Evolutionary conservation across 2,329 filamentous ascomycete genomes (phyloP).

Genomic region (Phialophora verrucosa): DNA sequence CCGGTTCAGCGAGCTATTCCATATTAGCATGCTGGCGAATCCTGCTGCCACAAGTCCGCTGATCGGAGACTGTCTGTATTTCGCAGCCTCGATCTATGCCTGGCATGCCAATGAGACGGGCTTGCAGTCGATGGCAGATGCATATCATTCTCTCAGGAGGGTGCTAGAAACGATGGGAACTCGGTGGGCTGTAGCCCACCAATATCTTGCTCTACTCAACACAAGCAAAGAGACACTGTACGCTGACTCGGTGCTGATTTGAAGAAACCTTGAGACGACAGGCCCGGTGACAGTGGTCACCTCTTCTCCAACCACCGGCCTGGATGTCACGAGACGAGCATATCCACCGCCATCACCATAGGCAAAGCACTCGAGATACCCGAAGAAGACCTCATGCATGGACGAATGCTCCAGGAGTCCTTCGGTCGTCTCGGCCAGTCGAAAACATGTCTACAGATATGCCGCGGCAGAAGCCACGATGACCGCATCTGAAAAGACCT

Average conservation of each 20-base stretch:
- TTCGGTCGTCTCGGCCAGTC: constrained; percentile 61
- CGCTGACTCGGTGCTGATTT: constrained; percentile 23
- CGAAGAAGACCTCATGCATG: constrained; percentile 61
- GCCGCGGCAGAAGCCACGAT: constrained; percentile 55
- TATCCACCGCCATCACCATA: constrained; percentile 56
- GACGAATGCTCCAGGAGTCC: constrained; percentile 55
- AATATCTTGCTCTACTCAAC: constrained; percentile 40
- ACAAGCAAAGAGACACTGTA: constrained; percentile 30
- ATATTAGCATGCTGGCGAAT: constrained; percentile 28
- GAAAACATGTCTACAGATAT: constrained; percentile 60
- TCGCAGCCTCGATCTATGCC: constrained; percentile 44
- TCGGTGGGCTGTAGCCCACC: constrained; percentile 38
- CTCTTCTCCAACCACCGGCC: constrained; percentile 44
- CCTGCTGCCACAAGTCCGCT: constrained; percentile 37
- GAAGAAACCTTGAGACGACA: neutral
- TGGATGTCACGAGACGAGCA: constrained; percentile 56
- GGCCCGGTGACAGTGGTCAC: neutral
- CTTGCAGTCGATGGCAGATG: constrained; percentile 33
- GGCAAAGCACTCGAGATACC: constrained; percentile 60
- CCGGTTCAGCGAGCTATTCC: constrained; percentile 31
- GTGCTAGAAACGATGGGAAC: constrained; percentile 33
- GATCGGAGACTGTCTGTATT: constrained; percentile 45
- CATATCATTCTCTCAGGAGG: constrained; percentile 31
- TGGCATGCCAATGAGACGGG: constrained; percentile 45
- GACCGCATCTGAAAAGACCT: constrained; percentile 52